phyloP scores from a whole-genome alignment of 306 rosid genomes.

The Medicago ruthenica region DNA sequence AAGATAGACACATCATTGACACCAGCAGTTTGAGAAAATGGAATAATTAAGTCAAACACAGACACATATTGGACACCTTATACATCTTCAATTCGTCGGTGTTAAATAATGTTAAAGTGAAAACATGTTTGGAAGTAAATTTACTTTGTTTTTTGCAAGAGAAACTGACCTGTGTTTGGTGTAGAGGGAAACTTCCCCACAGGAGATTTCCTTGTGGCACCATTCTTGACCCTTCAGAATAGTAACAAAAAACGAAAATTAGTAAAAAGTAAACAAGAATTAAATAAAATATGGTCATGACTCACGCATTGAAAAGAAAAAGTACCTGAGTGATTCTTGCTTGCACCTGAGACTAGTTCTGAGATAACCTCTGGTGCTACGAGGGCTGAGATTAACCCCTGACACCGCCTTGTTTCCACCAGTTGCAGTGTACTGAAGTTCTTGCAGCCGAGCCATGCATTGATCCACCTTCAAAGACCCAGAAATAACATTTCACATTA shows the following conservation, averaged over 20 bases:
- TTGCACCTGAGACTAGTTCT: conserved; percentile 93
- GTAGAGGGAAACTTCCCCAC: conserved; percentile 83
- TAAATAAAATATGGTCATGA: not conserved
- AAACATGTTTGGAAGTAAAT: not conserved
- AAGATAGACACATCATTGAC: not conserved
- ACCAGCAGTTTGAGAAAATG: not conserved
- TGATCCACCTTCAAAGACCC: conserved; percentile 77
- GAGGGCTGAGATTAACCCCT: conserved; percentile 89
- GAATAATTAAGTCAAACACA: too few relatives aligned
- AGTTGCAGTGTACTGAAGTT: conserved; percentile 77
- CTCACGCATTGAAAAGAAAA: too few relatives aligned
- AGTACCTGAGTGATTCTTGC: conserved; percentile 83
- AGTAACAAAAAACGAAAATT: conserved; percentile 5
- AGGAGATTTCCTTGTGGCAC: conserved; percentile 67
- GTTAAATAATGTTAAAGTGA: too few relatives aligned
- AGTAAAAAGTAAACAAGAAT: not conserved
- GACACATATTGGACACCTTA: too few relatives aligned
- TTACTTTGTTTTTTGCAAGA: conserved; percentile 6
- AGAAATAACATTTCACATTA: conserved; percentile 3
- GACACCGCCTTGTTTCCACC: conserved; percentile 86
- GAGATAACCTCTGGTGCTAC: conserved; percentile 84
- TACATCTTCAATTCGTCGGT: too few relatives aligned
- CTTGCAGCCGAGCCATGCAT: conserved; percentile 90
- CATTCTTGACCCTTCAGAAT: conserved; percentile 62
- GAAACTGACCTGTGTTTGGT: conserved; percentile 60